Percentiles rank a stretch among this genome's conserved stretches.
Evolutionary conservation across 345 rosid genomes (phyloP).

Genomic region (Eucalyptus tenuipes): DNA sequence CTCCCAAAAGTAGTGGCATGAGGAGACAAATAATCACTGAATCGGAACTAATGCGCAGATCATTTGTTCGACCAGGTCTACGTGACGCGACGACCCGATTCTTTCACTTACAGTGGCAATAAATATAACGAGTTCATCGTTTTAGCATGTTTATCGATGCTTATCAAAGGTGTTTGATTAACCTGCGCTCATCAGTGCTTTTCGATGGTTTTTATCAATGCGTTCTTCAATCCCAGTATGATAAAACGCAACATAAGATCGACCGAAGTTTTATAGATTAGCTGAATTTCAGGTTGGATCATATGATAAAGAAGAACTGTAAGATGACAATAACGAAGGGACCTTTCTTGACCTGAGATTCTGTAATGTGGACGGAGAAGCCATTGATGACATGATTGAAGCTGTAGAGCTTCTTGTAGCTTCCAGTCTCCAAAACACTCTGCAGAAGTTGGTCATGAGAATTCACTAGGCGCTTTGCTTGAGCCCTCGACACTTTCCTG

Average conservation of each 20-base stretch:
- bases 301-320: neutral
- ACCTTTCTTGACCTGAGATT: slow-evolving; percentile 40
- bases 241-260: neutral
- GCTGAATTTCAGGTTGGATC: neutral
- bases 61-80: neutral
- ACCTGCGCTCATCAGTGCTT: neutral
- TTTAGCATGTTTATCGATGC: neutral
- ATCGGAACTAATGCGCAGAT: neutral
- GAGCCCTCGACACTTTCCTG: slow-evolving; percentile 21
- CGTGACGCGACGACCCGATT: neutral
- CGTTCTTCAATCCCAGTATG: neutral
- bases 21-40: neutral
- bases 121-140: neutral
- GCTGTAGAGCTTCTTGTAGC: slow-evolving; percentile 74
- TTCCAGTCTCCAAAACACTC: slow-evolving; percentile 40
- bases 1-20: neutral
- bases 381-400: slow-evolving; percentile 72
- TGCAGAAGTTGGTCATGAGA: slow-evolving; percentile 52
- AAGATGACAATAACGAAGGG: neutral
- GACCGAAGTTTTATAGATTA: neutral
- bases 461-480: slow-evolving; percentile 41
- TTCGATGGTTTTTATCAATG: neutral
- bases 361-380: slow-evolving; percentile 56
- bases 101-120: neutral
- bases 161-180: neutral